Conservation (phyloP, 768 basidiomycete species). For the Hemileccinum impolitum region DNA sequence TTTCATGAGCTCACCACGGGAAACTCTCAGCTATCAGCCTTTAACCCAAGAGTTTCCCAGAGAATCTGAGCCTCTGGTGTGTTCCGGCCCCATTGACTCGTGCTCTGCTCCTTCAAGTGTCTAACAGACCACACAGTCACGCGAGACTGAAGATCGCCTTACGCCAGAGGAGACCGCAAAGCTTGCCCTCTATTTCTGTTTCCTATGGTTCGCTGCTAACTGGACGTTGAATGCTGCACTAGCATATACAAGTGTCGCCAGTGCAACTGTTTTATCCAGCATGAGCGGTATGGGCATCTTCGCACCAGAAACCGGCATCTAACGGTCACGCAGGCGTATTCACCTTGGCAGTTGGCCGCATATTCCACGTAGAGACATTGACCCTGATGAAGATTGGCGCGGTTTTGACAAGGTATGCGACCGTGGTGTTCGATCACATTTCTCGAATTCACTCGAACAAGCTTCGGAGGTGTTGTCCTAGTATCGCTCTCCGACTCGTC, state of each 20-base stretch:
- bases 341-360: conserved; percentile 77
- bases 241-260: conserved; percentile 89
- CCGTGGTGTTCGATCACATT: neutral
- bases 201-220: conserved; percentile 93
- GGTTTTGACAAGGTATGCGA: conserved; percentile 69
- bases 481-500: conserved; percentile 87
- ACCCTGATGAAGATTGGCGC: conserved; percentile 71
- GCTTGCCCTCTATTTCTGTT: conserved; percentile 77
- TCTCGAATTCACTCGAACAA: conserved; percentile 28
- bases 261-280: conserved; percentile 83
- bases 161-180: conserved; percentile 68
- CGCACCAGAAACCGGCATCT: neutral
- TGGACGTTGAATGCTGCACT: conserved; percentile 86
- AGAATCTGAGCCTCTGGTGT: conserved; percentile 19
- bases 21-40: conserved; percentile 23
- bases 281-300: conserved; percentile 70
- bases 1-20: neutral
- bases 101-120: neutral
- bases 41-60: conserved; percentile 14
- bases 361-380: conserved; percentile 79
- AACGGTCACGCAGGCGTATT: conserved; percentile 70
- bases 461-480: conserved; percentile 78
- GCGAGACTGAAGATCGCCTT: conserved; percentile 38
- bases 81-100: neutral
- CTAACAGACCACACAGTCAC: conserved; percentile 8